Base-by-base conservation (phyloP, 2,329 filamentous ascomycete species). In the Fusarium globosum region DNA sequence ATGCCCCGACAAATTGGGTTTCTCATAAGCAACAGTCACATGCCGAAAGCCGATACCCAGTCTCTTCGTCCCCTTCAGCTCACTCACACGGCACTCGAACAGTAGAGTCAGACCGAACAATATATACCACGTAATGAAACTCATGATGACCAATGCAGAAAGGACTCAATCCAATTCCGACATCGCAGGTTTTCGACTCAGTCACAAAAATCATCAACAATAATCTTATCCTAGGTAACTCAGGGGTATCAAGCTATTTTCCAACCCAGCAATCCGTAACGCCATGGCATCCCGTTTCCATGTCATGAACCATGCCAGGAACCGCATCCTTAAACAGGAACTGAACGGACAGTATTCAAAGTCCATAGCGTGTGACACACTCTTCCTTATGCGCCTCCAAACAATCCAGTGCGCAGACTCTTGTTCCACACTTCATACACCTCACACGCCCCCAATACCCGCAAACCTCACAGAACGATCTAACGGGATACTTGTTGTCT, bases 381-480 rank as follows among this genome's bases (percentile, higher is more conserved):
- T 93, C 92, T 81, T 93, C 92, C 61, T 90, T 88, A 80, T 96
- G 93, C 70, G 88, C 86, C 78, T 90, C 90, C 76, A 94, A 86
- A 77, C 93, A 95, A 67, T 93, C 91, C 74, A 95, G 81, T 43
- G 92, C 93, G 80, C 93, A 96, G n/a, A 94, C 90, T 76, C 91
- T 87, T 51, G 88, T 89, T n/a, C 93, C 93, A 82, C 93, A 96
- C 84, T 93, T 94, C 80, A 91, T 88, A 83, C 93, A 96, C 81
- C 88, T 88, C 51, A 94, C 91, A 45, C 91, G 85, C 5, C 93
- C 93, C 93, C 93, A 95, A 82, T 95, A 95, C 20, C 93, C 93
- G 79, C 93, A 96, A 38, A 94, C 90, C 79, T 92, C 92, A 82
- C 93, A 96, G 80, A 95, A 96, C 41, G 85, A 84, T 67, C 93